A percentile compares a stretch with the other conserved stretches of the same genome.
phyloP scores from a whole-genome alignment of 768 basidiomycete genomes.

The Gymnopilus junonius region DNA sequence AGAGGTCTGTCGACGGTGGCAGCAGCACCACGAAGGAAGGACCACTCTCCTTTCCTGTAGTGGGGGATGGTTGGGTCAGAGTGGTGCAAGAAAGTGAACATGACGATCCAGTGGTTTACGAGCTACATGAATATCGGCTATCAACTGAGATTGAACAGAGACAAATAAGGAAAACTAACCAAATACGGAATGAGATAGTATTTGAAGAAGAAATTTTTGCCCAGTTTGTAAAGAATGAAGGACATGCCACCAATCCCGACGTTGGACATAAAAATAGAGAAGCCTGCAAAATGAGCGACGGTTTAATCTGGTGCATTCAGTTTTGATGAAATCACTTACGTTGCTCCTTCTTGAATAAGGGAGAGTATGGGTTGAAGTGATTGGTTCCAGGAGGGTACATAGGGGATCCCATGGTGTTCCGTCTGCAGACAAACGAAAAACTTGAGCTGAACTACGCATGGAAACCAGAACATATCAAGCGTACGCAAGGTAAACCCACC shows the following conservation, averaged over 20 bases:
- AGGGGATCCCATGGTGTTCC: conserved; percentile 52
- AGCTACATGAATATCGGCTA: conserved; percentile 28
- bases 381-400: conserved; percentile 54
- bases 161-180: conserved; percentile 30
- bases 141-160: background rate
- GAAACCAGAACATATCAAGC: background rate
- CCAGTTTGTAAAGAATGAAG: conserved; percentile 24
- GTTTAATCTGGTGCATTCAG: background rate
- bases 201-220: conserved; percentile 31
- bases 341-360: conserved; percentile 44
- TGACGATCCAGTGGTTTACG: conserved; percentile 49
- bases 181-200: conserved; percentile 48
- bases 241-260: conserved; percentile 31
- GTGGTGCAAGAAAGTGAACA: conserved; percentile 65
- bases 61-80: conserved; percentile 61
- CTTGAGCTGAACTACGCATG: background rate
- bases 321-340: conserved; percentile 26
- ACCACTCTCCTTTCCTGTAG: conserved; percentile 56
- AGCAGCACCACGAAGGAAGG: conserved; percentile 58
- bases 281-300: conserved; percentile 30
- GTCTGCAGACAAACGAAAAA: conserved; percentile 18
- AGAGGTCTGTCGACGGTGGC: conserved; percentile 62
- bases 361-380: conserved; percentile 43
- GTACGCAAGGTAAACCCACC: conserved; percentile 39
- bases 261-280: conserved; percentile 42